A percentile compares a stretch with the other conserved stretches of the same genome.
Conservation (phyloP, 495 filamentous ascomycete genomes). For the Podospora australis region DNA sequence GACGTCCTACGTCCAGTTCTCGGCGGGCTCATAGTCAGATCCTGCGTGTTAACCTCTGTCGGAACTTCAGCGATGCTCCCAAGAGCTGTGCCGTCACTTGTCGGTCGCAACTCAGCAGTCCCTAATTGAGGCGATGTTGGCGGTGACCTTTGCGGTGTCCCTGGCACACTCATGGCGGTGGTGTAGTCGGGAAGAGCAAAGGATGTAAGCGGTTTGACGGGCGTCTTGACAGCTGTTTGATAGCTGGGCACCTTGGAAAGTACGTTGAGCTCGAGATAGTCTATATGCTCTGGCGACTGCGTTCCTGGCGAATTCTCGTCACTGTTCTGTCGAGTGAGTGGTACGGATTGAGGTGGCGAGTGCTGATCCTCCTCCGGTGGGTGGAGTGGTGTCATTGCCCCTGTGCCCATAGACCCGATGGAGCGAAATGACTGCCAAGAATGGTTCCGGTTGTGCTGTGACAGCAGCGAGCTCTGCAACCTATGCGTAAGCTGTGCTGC, state of each 20-base stretch:
- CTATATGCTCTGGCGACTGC: constrained; percentile 50
- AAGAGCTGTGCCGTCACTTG: constrained; percentile 24
- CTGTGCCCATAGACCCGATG: constrained; percentile 16
- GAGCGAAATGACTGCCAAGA: constrained; percentile 28
- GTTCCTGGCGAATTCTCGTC: constrained; percentile 44
- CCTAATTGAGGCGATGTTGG: no score
- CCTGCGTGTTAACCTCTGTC: constrained; percentile 3
- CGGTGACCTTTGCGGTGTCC: constrained; percentile 19
- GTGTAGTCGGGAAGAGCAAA: constrained; percentile 35
- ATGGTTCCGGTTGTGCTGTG: constrained; percentile 27
- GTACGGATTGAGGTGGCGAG: constrained; percentile 28
- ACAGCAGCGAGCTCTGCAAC: constrained; percentile 50
- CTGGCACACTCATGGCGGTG: constrained; percentile 35
- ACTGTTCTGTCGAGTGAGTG: constrained; percentile 54
- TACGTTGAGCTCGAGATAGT: constrained; percentile 55
- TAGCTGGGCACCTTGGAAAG: constrained; percentile 77
- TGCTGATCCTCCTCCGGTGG: constrained; percentile 15
- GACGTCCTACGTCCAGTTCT: constrained; percentile 4
- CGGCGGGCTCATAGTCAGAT: background rate
- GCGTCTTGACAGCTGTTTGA: constrained; percentile 62
- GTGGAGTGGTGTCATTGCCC: constrained; percentile 28
- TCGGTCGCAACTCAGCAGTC: background rate
- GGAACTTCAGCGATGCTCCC: constrained; percentile 24
- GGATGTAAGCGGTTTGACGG: constrained; percentile 35
- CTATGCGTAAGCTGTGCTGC: constrained; percentile 58